phyloP scores from a whole-genome alignment of 1,284 basidiomycete species.

The Rhodotorula sp. region DNA sequence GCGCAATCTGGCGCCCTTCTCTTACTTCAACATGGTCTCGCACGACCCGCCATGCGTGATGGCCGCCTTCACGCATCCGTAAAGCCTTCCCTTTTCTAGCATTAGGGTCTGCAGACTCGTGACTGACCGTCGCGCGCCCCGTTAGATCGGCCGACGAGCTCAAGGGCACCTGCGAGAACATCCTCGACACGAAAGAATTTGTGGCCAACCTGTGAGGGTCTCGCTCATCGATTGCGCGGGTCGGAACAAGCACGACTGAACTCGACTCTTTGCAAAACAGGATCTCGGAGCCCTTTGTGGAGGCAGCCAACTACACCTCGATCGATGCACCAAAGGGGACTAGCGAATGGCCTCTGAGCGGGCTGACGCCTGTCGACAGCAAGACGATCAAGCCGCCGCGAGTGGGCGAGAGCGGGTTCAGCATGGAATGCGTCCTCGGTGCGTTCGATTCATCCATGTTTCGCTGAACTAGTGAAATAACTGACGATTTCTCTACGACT shows the following conservation, averaged over 20 bases:
- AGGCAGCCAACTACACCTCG: slow-evolving; percentile 67
- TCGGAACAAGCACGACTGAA: rapidly evolving
- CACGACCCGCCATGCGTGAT: slow-evolving; percentile 61
- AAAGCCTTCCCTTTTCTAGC: background rate
- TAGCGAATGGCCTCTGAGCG: slow-evolving; percentile 70
- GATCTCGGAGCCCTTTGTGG: slow-evolving; percentile 57
- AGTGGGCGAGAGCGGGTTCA: slow-evolving; percentile 66
- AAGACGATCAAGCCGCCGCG: slow-evolving; percentile 65
- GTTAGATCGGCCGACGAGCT: slow-evolving; percentile 41
- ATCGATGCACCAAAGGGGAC: slow-evolving; percentile 64
- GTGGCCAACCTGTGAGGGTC: slow-evolving; percentile 60
- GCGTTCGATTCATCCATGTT: slow-evolving; percentile 45
- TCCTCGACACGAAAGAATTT: slow-evolving; percentile 66
- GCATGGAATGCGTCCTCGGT: slow-evolving; percentile 66
- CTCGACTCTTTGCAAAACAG: background rate
- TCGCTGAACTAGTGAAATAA: background rate
- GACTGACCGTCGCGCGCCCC: background rate
- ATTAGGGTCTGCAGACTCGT: background rate
- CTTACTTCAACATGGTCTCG: slow-evolving; percentile 27
- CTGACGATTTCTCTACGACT: background rate
- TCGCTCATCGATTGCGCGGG: too few species aligned
- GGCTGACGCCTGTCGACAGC: slow-evolving; percentile 62
- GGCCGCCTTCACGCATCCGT: slow-evolving; percentile 57
- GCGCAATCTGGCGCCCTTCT: slow-evolving; percentile 65
- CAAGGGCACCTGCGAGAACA: slow-evolving; percentile 69